A percentile compares a stretch with the other conserved stretches of the same genome.
These are phyloP conservation scores for Entomortierella chlamydospora DNA, from an alignment of 192 early-diverging fungal genomes.

Conservation along the genomic window DNA sequence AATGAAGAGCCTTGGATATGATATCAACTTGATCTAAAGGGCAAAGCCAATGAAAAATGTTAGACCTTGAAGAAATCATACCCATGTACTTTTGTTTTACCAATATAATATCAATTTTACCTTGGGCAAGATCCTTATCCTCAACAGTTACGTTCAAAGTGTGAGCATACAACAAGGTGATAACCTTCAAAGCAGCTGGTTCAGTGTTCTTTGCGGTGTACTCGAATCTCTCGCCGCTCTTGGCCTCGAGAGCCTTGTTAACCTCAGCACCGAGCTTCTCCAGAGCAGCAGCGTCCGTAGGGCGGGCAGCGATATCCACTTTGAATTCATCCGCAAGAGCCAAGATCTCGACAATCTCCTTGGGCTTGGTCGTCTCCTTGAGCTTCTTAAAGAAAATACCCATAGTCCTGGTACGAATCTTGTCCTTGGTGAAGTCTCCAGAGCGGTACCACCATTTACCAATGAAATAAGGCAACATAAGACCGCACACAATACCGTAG, in stretches of 20 bases:
- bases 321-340: conserved; percentile 81
- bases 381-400: conserved; percentile 89
- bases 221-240: conserved; percentile 70
- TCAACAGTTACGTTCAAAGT: conserved; percentile 77
- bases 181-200: conserved; percentile 71
- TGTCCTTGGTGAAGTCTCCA: conserved; percentile 89
- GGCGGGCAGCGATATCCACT: conserved; percentile 56
- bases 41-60: conserved; percentile 10
- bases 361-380: conserved; percentile 76
- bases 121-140: conserved; percentile 60
- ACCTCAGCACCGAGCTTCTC: conserved; percentile 57
- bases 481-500: conserved; percentile 90
- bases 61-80: background rate
- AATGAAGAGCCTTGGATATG: conserved; percentile 75
- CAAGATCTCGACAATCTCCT: conserved; percentile 82
- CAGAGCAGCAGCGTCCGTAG: conserved; percentile 60
- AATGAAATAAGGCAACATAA: conserved; percentile 89
- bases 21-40: conserved; percentile 76
- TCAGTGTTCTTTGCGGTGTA: conserved; percentile 68
- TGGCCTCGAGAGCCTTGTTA: conserved; percentile 65
- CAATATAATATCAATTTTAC: conserved; percentile 17
- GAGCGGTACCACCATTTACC: conserved; percentile 96
- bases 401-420: conserved; percentile 92
- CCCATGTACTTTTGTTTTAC: too few species aligned
- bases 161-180: conserved; percentile 86